Percentiles rank a stretch among this genome's conserved stretches.
phyloP scores from a whole-genome alignment of 2,329 filamentous ascomycete genomes.

The Dactylellina drechsleri region DNA sequence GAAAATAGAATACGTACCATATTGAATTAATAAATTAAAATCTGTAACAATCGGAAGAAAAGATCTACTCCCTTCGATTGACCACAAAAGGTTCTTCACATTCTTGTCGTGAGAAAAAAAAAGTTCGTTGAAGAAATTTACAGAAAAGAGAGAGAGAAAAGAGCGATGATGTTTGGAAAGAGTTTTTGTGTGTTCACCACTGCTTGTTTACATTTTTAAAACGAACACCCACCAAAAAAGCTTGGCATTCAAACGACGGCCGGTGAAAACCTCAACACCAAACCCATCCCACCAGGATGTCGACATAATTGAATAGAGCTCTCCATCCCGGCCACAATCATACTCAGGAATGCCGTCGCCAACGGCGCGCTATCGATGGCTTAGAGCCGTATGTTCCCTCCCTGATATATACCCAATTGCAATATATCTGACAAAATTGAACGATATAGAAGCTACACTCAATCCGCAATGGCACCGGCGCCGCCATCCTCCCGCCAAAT shows the following conservation, averaged over 20 bases:
- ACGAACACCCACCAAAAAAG: conserved; percentile 1
- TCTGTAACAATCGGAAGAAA: conserved; percentile 43
- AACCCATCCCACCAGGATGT: background rate
- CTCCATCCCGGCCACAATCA: background rate
- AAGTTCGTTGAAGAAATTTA: conserved; percentile 1
- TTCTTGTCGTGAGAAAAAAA: conserved; percentile 22
- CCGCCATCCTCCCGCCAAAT: conserved; percentile 79
- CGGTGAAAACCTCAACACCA: conserved; percentile 15
- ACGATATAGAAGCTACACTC: conserved; percentile 71
- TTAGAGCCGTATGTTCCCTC: conserved; percentile 55
- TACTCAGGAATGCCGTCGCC: conserved; percentile 55
- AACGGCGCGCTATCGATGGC: conserved; percentile 55
- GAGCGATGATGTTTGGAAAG: conserved; percentile 39
- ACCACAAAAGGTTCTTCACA: conserved; percentile 28
- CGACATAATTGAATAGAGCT: conserved; percentile 9
- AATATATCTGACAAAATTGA: conserved; percentile 5
- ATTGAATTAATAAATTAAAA: conserved; percentile 15
- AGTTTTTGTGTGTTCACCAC: conserved; percentile 26
- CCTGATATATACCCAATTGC: background rate
- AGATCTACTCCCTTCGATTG: conserved; percentile 27
- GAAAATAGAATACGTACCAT: conserved; percentile 34
- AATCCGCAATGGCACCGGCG: conserved; percentile 82
- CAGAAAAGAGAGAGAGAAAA: background rate
- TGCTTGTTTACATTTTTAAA: conserved; percentile 51
- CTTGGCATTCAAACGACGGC: conserved; percentile 42